Evolutionary conservation across 2,329 filamentous ascomycete species (phyloP).

Genomic region (Hymenoscyphus occultus): DNA sequence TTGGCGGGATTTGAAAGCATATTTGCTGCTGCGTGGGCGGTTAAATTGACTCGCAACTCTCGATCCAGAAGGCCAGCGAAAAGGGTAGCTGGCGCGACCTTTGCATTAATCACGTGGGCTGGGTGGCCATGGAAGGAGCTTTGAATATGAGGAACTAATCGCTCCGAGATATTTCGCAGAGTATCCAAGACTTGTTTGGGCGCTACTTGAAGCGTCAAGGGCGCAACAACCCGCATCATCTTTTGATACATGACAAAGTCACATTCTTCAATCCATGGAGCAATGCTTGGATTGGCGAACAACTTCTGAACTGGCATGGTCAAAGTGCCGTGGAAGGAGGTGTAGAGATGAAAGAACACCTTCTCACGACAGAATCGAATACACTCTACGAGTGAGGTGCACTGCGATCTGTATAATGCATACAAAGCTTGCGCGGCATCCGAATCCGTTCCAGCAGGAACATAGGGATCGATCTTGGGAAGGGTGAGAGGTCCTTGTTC

Average conservation of each 20-base stretch:
- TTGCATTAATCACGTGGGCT: constrained; percentile 79
- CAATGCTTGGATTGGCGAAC: constrained; percentile 75
- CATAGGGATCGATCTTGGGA: constrained; percentile 80
- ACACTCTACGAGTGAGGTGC: constrained; percentile 91
- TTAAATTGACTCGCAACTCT: constrained; percentile 85
- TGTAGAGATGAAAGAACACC: constrained; percentile 92
- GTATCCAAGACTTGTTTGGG: constrained; percentile 85
- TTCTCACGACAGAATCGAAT: constrained; percentile 96
- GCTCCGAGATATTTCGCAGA: constrained; percentile 80
- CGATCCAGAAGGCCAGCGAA: constrained; percentile 86
- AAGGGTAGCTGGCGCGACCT: constrained; percentile 81
- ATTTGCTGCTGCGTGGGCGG: constrained; percentile 89
- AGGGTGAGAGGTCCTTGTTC: constrained; percentile 71
- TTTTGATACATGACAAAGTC: constrained; percentile 96
- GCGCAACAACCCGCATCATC: constrained; percentile 88
- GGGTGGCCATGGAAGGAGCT: constrained; percentile 85
- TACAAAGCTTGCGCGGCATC: constrained; percentile 83
- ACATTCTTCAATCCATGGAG: constrained; percentile 91
- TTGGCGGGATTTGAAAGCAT: constrained; percentile 88
- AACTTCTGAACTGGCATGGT: constrained; percentile 96
- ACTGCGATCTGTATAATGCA: constrained; percentile 89
- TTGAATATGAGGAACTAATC: constrained; percentile 75
- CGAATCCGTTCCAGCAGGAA: constrained; percentile 76
- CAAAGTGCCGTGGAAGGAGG: constrained; percentile 91
- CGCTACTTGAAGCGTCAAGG: constrained; percentile 86